Evolutionary conservation across 495 filamentous ascomycete genomes (phyloP).

Genomic region (Bryoglossum gracile): DNA sequence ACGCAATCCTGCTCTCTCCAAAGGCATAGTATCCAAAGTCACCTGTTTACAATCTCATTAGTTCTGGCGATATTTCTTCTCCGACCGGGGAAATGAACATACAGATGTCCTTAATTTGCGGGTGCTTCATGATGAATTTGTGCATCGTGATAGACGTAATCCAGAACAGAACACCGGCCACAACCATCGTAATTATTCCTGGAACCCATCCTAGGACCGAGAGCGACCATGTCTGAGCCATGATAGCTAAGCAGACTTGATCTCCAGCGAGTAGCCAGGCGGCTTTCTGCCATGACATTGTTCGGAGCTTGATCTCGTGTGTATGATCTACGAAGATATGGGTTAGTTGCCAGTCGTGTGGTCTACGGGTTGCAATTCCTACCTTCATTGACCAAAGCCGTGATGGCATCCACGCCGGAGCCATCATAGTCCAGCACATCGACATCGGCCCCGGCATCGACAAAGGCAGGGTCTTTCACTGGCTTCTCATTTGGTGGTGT

Average conservation of each 20-base stretch:
- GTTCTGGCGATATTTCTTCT: neutral
- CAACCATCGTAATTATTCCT: conserved; percentile 35
- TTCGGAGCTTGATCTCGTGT: conserved; percentile 41
- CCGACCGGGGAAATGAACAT: neutral
- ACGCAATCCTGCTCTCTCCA: conserved; percentile 31
- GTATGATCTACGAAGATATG: conserved; percentile 28
- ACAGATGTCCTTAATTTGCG: conserved; percentile 42
- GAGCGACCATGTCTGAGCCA: conserved; percentile 42
- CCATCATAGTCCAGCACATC: conserved; percentile 9
- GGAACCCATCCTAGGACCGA: conserved; percentile 43
- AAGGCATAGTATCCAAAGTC: conserved; percentile 38
- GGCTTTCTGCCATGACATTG: conserved; percentile 43
- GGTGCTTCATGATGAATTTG: conserved; percentile 41
- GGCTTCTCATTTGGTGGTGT: neutral
- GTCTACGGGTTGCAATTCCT: neutral
- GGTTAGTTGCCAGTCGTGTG: neutral
- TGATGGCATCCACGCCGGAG: neutral
- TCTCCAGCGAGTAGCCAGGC: conserved; percentile 38
- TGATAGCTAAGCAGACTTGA: conserved; percentile 43
- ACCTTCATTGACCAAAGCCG: conserved; percentile 15
- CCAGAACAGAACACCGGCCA: conserved; percentile 33
- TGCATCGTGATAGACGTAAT: conserved; percentile 41
- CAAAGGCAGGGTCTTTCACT: neutral
- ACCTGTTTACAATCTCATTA: conserved; percentile 5
- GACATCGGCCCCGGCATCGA: neutral